Conservation (phyloP, 2,329 filamentous ascomycete genomes). For the Diplodia mutila region DNA sequence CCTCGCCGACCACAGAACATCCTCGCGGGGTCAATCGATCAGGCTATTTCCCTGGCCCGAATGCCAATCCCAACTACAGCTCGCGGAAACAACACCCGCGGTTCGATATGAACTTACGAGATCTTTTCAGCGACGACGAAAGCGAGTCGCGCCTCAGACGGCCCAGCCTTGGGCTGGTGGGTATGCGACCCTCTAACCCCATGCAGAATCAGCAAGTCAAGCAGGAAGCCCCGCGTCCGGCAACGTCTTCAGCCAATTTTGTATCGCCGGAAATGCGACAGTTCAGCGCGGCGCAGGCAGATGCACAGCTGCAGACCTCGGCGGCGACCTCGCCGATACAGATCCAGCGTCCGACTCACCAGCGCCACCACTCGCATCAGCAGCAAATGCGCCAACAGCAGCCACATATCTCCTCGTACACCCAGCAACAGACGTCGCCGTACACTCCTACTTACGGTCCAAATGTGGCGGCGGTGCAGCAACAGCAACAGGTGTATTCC, state of each 20-base stretch:
- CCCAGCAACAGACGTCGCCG: constrained; percentile 32
- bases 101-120: constrained; percentile 56
- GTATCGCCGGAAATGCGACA: constrained; percentile 12
- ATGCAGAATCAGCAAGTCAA: constrained; percentile 33
- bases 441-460: constrained; percentile 24
- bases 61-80: neutral
- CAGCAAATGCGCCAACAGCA: constrained; percentile 25
- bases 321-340: neutral
- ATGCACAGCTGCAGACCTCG: constrained; percentile 14
- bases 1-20: constrained; percentile 15
- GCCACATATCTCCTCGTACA: constrained; percentile 34
- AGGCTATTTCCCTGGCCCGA: constrained; percentile 19
- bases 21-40: neutral
- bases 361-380: constrained; percentile 27
- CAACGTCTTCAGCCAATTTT: neutral
- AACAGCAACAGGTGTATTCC: constrained; percentile 25
- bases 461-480: neutral
- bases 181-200: constrained; percentile 33
- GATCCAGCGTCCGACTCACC: constrained; percentile 16
- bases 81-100: constrained; percentile 47
- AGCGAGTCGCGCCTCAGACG: constrained; percentile 41
- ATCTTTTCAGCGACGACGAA: constrained; percentile 45
- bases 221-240: constrained; percentile 18
- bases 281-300: constrained; percentile 1
- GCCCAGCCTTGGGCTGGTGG: constrained; percentile 29